phyloP scores from a whole-genome alignment of 805 yeast species.

The Wickerhamiella alocasiicola region DNA sequence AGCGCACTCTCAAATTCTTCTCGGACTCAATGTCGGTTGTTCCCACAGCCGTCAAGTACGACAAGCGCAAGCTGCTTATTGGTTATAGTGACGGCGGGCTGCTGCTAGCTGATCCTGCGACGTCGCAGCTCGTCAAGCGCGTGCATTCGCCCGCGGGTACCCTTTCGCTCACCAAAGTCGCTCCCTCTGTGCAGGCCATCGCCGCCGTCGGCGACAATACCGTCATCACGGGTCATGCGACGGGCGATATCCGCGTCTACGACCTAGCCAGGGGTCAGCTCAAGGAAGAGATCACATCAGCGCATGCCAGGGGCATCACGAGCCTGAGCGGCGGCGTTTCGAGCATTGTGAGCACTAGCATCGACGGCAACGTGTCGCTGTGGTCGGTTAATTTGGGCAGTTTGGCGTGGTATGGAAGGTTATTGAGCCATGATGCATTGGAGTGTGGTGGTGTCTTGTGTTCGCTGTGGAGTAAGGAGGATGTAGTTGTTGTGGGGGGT shows the following conservation, averaged over 20 bases:
- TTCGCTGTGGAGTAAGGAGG: constrained; percentile 10
- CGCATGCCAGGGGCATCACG: constrained; percentile 19
- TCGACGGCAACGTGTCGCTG: constrained; percentile 22
- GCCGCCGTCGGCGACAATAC: constrained; percentile 12
- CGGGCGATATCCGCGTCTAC: constrained; percentile 19
- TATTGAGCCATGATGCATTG: constrained; percentile 20
- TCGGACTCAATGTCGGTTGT: background rate
- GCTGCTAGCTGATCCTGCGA: constrained; percentile 11
- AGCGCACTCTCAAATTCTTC: background rate
- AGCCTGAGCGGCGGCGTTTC: constrained; percentile 4
- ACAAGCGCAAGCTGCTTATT: constrained; percentile 1
- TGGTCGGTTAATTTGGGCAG: constrained; percentile 19
- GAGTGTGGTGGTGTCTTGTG: constrained; percentile 18
- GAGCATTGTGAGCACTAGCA: constrained; percentile 17
- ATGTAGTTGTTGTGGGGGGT: constrained; percentile 17
- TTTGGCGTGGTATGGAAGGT: constrained; percentile 20
- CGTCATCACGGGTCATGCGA: constrained; percentile 12
- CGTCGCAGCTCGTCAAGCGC: constrained; percentile 15
- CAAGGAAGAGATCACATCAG: constrained; percentile 18
- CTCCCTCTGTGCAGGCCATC: constrained; percentile 13
- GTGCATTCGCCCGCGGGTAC: constrained; percentile 9
- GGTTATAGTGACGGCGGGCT: constrained; percentile 12
- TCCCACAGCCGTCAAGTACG: constrained; percentile 4
- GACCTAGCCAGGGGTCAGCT: constrained; percentile 17
- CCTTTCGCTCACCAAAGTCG: background rate